These are phyloP conservation scores for Neopestalotiopsis sp. DNA, from an alignment of 2,329 filamentous ascomycete genomes.

Conservation along the genomic window DNA sequence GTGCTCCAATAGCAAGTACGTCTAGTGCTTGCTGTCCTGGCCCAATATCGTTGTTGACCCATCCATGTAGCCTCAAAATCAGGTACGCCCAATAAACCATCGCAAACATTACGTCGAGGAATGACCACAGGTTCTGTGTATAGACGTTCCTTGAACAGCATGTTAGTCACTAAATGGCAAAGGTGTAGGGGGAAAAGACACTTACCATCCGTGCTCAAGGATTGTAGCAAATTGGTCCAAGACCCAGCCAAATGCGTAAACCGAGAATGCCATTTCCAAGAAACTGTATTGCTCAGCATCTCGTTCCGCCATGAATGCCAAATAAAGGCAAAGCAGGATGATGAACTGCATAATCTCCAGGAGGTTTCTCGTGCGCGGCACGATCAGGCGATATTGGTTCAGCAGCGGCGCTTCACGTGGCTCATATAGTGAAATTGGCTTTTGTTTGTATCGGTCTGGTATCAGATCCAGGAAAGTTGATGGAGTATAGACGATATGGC, in stretches of 20 bases:
- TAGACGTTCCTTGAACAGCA: constrained; percentile 69
- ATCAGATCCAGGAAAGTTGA: constrained; percentile 83
- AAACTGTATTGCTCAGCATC: constrained; percentile 60
- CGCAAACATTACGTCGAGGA: constrained; percentile 81
- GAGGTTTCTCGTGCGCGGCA: constrained; percentile 77
- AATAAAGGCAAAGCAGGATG: constrained; percentile 70
- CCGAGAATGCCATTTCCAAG: constrained; percentile 69
- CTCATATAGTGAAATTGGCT: constrained; percentile 81
- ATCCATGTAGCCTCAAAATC: constrained; percentile 68
- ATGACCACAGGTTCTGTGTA: constrained; percentile 88
- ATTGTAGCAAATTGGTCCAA: constrained; percentile 80
- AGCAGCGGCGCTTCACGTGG: constrained; percentile 75
- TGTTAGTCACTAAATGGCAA: constrained; percentile 14
- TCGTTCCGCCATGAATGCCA: constrained; percentile 73
- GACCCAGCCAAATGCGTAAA: constrained; percentile 81
- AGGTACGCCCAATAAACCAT: constrained; percentile 73
- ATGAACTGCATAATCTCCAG: constrained; percentile 78
- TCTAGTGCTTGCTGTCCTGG: constrained; percentile 73
- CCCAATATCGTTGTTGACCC: constrained; percentile 51
- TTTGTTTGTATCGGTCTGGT: constrained; percentile 84
- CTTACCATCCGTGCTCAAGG: constrained; percentile 71
- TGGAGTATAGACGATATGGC: constrained; percentile 81
- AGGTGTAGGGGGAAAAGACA: constrained; percentile 9
- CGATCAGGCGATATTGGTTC: constrained; percentile 85
- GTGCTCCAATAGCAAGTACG: constrained; percentile 79